Conservation (phyloP, 331 rosid species). For the Prunus yedoensis region DNA sequence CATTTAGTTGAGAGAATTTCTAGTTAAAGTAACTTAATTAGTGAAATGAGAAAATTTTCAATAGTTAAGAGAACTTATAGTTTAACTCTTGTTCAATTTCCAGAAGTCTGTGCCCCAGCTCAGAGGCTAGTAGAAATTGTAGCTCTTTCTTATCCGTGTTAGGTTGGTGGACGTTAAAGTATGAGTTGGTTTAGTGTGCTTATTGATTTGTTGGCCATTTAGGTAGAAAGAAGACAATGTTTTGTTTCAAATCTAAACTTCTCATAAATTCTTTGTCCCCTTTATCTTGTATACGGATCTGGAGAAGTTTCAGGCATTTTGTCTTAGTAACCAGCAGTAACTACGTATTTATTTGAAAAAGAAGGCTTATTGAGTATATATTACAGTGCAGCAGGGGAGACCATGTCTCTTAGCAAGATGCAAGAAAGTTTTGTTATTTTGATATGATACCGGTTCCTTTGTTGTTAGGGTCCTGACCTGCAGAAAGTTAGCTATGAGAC, state of each 20-base stretch:
- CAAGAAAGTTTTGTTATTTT: neutral
- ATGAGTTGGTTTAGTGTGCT: neutral
- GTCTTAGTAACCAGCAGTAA: neutral
- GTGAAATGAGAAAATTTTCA: neutral
- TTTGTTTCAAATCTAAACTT: neutral
- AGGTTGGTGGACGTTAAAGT: neutral
- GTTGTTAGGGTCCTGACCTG: neutral
- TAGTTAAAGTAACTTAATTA: neutral
- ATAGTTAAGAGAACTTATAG: neutral
- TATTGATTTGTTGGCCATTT: neutral
- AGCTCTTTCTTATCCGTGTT: neutral
- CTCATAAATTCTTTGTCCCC: neutral
- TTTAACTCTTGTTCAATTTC: no score
- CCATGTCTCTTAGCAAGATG: neutral
- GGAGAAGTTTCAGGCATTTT: neutral
- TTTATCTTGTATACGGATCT: neutral
- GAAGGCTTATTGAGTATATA: neutral
- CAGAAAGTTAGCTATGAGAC: neutral
- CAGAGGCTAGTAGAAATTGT: neutral
- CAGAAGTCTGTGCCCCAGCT: no score
- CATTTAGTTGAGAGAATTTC: conserved; percentile 3
- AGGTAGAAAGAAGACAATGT: neutral
- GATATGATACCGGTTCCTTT: neutral
- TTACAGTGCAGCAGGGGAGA: neutral
- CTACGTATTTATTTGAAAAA: neutral